Conservation (phyloP, 2,329 filamentous ascomycete species). For the Parastagonospora nodorum region DNA sequence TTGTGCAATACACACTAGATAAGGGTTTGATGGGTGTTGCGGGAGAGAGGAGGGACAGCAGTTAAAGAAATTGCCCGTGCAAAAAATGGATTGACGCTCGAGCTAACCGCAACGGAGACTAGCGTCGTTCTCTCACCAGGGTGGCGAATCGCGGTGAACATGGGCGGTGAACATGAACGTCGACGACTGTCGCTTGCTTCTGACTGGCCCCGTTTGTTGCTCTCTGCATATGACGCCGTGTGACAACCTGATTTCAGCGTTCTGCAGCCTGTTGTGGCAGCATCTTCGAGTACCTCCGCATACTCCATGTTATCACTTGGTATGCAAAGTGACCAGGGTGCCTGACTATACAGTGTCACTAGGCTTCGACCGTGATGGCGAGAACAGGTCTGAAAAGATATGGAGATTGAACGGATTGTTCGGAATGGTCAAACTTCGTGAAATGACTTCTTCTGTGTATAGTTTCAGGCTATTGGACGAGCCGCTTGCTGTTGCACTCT, state of each 20-base stretch:
- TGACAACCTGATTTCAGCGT: neutral
- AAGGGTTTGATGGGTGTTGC: constrained; percentile 34
- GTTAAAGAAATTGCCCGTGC: constrained; percentile 29
- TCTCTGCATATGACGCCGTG: constrained; percentile 2
- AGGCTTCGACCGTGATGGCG: no score
- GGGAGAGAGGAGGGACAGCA: constrained; percentile 26
- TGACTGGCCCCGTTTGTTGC: neutral
- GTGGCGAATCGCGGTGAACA: constrained; percentile 35
- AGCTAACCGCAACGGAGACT: neutral
- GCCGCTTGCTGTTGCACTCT: no score
- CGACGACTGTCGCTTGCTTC: neutral
- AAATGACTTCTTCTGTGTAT: no score
- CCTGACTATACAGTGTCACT: no score
- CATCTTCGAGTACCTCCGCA: neutral
- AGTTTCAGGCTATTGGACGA: no score
- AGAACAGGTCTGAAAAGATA: no score
- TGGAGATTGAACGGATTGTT: no score
- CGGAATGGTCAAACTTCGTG: no score
- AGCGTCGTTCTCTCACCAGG: neutral
- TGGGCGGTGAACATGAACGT: constrained; percentile 7
- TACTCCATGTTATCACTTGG: no score
- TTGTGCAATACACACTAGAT: constrained; percentile 39
- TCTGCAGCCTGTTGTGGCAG: neutral
- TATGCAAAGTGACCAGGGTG: neutral
- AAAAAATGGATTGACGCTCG: constrained; percentile 23